phyloP scores from a whole-genome alignment of 129 eudicot species.

The Flaveria trinervia region DNA sequence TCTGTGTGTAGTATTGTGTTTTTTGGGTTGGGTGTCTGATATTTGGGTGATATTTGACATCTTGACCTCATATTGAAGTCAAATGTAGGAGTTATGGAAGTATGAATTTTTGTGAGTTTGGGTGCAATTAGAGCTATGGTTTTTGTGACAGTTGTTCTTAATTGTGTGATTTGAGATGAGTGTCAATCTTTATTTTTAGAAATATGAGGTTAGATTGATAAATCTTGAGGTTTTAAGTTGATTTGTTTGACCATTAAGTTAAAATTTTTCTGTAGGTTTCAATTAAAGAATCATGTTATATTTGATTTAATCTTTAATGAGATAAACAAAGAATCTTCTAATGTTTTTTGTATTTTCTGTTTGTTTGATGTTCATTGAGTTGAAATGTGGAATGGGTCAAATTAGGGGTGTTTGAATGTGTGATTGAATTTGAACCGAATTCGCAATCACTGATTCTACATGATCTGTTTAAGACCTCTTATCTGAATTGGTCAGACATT shows the following conservation, averaged over 20 bases:
- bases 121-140: not conserved
- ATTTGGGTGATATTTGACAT: no score
- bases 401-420: conserved; percentile 17
- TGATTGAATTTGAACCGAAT: conserved; percentile 1
- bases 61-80: no score
- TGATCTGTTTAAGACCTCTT: no score
- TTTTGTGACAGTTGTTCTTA: not conserved
- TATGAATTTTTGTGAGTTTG: not conserved
- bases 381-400: conserved; percentile 2
- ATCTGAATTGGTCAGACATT: no score
- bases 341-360: not conserved
- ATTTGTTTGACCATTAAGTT: not conserved
- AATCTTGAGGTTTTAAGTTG: not conserved
- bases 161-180: conserved; percentile 1
- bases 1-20: no score
- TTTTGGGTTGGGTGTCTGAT: no score
- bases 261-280: not conserved
- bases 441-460: not conserved
- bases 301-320: not conserved
- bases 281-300: not conserved
- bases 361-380: not conserved
- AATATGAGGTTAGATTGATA: not conserved
- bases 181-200: not conserved
- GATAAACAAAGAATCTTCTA: not conserved
- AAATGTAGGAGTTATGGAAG: no score